Conservation (phyloP, 108 stramenopile genomes). For the Cyclotella baltica region DNA sequence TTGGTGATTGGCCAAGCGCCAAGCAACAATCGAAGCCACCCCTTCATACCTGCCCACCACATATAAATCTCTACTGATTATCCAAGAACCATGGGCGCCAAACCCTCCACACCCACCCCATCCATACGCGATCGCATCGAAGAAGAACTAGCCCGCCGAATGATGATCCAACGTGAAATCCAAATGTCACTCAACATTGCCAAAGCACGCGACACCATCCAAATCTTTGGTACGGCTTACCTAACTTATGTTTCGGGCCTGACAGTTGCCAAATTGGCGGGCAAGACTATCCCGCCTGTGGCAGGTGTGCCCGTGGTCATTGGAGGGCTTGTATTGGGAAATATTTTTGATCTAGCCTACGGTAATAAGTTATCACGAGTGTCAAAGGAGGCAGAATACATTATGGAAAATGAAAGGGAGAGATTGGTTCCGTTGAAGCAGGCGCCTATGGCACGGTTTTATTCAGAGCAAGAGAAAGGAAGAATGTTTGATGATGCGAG, state of each 20-base stretch:
- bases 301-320: conserved; percentile 56
- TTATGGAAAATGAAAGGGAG: conserved; percentile 61
- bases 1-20: no score
- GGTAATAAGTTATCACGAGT: conserved; percentile 67
- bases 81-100: background rate
- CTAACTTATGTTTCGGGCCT: conserved; percentile 41
- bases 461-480: conserved; percentile 51
- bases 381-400: conserved; percentile 63
- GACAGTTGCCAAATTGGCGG: conserved; percentile 34
- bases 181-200: conserved; percentile 69
- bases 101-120: background rate
- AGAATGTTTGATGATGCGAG: conserved; percentile 52
- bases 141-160: conserved; percentile 48
- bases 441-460: conserved; percentile 62
- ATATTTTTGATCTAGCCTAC: conserved; percentile 68
- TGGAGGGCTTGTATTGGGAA: conserved; percentile 59
- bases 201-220: conserved; percentile 59
- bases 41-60: no score
- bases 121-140: conserved; percentile 37
- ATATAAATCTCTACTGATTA: no score
- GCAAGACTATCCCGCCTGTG: conserved; percentile 43
- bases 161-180: conserved; percentile 66
- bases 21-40: no score
- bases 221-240: conserved; percentile 61
- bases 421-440: conserved; percentile 61